Evolutionary conservation across 2,329 filamentous ascomycete genomes (phyloP).

Genomic region (Calonectria multiphialidica): DNA sequence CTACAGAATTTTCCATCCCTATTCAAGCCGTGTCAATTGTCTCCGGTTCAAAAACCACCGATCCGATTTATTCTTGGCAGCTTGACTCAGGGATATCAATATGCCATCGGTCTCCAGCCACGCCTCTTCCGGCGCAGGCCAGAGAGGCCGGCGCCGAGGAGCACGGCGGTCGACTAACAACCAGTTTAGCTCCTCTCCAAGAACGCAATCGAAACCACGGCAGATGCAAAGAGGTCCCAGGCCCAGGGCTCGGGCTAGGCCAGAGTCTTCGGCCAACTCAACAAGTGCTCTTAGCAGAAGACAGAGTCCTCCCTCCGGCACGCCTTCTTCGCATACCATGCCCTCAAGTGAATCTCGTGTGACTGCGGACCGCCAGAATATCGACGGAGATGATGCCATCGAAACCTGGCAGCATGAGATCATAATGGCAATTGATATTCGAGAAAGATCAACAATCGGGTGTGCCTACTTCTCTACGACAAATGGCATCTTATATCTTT

Average conservation of each 20-base stretch:
- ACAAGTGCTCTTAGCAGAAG: neutral
- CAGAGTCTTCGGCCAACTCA: neutral
- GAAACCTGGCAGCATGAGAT: constrained; percentile 62
- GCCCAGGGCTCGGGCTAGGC: neutral
- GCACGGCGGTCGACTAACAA: constrained; percentile 2
- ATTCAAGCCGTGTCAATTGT: too few species aligned
- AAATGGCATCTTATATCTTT: constrained; percentile 78
- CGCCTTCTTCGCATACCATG: neutral
- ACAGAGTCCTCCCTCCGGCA: neutral
- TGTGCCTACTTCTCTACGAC: constrained; percentile 85
- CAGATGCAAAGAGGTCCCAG: neutral
- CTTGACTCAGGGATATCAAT: too few species aligned
- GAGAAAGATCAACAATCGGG: constrained; percentile 77
- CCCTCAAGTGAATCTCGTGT: neutral
- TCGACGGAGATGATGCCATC: constrained; percentile 22
- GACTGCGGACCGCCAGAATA: neutral
- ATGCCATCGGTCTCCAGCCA: constrained; percentile 32
- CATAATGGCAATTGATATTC: constrained; percentile 84
- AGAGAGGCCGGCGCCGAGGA: constrained; percentile 22
- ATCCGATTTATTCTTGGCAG: neutral
- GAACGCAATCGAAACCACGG: constrained; percentile 8
- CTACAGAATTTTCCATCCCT: too few species aligned
- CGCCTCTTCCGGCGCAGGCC: constrained; percentile 17
- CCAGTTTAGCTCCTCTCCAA: constrained; percentile 23
- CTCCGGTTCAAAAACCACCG: too few species aligned